These are phyloP conservation scores for Backusella westeae DNA, from an alignment of 192 early-diverging fungal species.

Conservation along the genomic window DNA sequence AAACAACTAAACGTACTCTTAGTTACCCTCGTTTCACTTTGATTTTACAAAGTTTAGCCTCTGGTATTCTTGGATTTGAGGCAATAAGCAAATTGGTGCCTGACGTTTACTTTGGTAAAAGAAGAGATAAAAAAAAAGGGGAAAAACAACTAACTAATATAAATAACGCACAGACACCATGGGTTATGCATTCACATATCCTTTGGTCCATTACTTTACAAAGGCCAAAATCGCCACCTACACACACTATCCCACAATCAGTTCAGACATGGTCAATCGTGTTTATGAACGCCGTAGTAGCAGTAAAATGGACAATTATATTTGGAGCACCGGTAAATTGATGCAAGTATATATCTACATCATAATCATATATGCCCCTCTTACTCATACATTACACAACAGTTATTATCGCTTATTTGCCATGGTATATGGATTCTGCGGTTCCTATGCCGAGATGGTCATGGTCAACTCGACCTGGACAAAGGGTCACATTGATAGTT, in stretches of 20 bases:
- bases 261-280: slow-evolving; percentile 83
- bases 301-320: slow-evolving; percentile 65
- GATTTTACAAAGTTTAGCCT: slow-evolving; percentile 83
- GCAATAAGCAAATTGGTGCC: slow-evolving; percentile 67
- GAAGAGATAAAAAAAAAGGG: neutral
- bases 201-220: slow-evolving; percentile 63
- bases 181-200: slow-evolving; percentile 95
- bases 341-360: slow-evolving; percentile 33
- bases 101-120: slow-evolving; percentile 78
- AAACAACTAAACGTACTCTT: neutral
- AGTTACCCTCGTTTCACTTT: slow-evolving; percentile 83
- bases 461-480: slow-evolving; percentile 99
- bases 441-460: slow-evolving; percentile 75
- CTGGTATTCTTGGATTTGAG: slow-evolving; percentile 71
- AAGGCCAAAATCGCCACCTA: slow-evolving; percentile 73
- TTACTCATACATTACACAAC: neutral
- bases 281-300: slow-evolving; percentile 63
- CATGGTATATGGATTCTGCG: slow-evolving; percentile 69
- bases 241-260: slow-evolving; percentile 96
- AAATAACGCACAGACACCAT: slow-evolving; percentile 70
- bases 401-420: slow-evolving; percentile 88
- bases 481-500: slow-evolving; percentile 78
- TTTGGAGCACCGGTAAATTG: slow-evolving; percentile 63
- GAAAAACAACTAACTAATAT: neutral
- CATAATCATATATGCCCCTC: too few species aligned